Conservation (phyloP, 192 early-diverging fungal species). For the Paraglomus brasilianum region DNA sequence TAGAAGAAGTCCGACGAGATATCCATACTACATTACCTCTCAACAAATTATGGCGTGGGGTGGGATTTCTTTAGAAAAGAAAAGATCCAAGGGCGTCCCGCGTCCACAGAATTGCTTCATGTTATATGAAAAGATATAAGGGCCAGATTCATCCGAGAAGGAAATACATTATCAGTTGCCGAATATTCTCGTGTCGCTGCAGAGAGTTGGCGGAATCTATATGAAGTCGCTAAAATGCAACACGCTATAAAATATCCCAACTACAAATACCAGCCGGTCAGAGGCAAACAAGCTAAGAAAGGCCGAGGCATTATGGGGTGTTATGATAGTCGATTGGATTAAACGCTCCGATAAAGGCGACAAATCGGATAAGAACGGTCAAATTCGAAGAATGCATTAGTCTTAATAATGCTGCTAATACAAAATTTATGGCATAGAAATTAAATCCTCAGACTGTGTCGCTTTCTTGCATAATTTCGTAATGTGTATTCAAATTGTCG, state of each 20-base stretch:
- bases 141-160: background rate
- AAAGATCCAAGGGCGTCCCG: conserved; percentile 27
- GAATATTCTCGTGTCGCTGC: conserved; percentile 26
- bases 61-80: background rate
- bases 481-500: too few species aligned
- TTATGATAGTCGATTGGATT: background rate
- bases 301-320: conserved; percentile 11
- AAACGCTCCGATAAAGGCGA: too few species aligned
- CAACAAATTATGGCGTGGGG: too few species aligned
- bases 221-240: conserved; percentile 9
- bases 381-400: too few species aligned
- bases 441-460: too few species aligned
- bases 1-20: too few species aligned
- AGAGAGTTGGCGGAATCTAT: conserved; percentile 23
- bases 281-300: conserved; percentile 35
- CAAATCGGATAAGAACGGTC: too few species aligned
- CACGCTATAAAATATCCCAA: conserved; percentile 25
- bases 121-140: conserved; percentile 34
- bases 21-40: background rate
- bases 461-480: too few species aligned
- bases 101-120: conserved; percentile 39
- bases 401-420: too few species aligned
- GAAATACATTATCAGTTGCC: conserved; percentile 19
- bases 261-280: conserved; percentile 34
- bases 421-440: too few species aligned